Conservation (phyloP, 2,329 filamentous ascomycete species). For the Fusarium sp. region DNA sequence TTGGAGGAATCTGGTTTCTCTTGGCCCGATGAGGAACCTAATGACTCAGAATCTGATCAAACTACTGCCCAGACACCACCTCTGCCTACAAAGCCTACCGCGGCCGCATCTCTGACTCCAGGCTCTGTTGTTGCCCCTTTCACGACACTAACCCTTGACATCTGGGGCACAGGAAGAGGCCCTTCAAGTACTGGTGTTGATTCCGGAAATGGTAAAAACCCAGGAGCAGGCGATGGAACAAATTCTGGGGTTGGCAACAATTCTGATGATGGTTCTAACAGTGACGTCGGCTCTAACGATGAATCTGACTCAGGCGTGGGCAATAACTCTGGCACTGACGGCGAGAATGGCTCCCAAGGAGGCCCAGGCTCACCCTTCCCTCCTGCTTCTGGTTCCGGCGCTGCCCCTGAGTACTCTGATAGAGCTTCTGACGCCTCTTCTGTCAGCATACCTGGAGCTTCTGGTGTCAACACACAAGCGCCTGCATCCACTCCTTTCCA, state of each 20-base stretch:
- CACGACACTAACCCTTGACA: constrained; percentile 50
- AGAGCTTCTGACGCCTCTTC: constrained; percentile 32
- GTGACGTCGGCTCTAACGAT: constrained; percentile 4
- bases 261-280: constrained; percentile 5
- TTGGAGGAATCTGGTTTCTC: constrained; percentile 34
- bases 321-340: constrained; percentile 11
- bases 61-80: constrained; percentile 41
- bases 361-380: constrained; percentile 11
- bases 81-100: constrained; percentile 44
- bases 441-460: constrained; percentile 12
- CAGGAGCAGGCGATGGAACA: constrained; percentile 4
- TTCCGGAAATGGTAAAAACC: neutral
- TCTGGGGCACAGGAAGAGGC: constrained; percentile 43
- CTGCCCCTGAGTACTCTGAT: constrained; percentile 38
- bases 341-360: constrained; percentile 16
- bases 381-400: constrained; percentile 25
- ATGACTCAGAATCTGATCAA: constrained; percentile 32
- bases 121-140: constrained; percentile 43
- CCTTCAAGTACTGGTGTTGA: constrained; percentile 13
- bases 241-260: constrained; percentile 18
- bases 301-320: neutral
- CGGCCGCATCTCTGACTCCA: constrained; percentile 16
- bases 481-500: constrained; percentile 30
- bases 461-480: constrained; percentile 23
- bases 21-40: constrained; percentile 24